Conservation (phyloP, 768 basidiomycete species). For the Auriscalpium microsporum region DNA sequence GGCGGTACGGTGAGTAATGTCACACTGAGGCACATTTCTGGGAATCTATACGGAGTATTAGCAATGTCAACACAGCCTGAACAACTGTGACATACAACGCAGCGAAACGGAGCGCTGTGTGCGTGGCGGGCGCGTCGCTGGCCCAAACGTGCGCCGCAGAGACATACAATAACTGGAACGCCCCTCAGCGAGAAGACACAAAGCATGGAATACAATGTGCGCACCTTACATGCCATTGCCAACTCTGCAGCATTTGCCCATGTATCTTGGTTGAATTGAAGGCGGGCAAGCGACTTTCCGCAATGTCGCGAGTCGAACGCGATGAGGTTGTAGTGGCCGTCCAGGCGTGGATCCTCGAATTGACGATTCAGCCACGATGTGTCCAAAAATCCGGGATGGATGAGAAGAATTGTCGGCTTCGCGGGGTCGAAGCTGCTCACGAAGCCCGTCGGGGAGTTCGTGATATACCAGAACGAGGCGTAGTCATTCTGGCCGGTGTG, state of each 20-base stretch:
- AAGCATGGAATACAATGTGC: not conserved
- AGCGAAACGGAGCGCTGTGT: constrained; percentile 18
- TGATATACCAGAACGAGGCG: constrained; percentile 21
- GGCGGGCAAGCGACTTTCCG: constrained; percentile 14
- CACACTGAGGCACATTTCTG: constrained; percentile 15
- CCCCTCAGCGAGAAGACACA: not conserved
- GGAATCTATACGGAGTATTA: constrained; percentile 7
- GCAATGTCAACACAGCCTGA: too few relatives aligned
- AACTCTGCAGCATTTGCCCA: constrained; percentile 24
- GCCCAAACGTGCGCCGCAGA: constrained; percentile 22
- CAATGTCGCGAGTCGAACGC: constrained; percentile 22
- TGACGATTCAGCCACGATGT: constrained; percentile 20
- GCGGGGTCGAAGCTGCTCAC: constrained; percentile 17
- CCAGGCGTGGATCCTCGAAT: constrained; percentile 20
- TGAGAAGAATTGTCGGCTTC: constrained; percentile 20
- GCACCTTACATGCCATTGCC: constrained; percentile 16
- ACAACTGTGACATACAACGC: constrained; percentile 7
- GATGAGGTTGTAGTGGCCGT: constrained; percentile 18
- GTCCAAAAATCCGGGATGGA: constrained; percentile 21
- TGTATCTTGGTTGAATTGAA: constrained; percentile 17
- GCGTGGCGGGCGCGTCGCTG: constrained; percentile 17
- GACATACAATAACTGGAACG: constrained; percentile 14
- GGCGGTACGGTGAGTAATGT: constrained; percentile 10
- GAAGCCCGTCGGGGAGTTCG: constrained; percentile 18
- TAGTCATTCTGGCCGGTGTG: constrained; percentile 11